Evolutionary conservation across 805 yeast species (phyloP), one percentile per base, ranked within the genome.

Genomic region (Clavispora asparagi): DNA sequence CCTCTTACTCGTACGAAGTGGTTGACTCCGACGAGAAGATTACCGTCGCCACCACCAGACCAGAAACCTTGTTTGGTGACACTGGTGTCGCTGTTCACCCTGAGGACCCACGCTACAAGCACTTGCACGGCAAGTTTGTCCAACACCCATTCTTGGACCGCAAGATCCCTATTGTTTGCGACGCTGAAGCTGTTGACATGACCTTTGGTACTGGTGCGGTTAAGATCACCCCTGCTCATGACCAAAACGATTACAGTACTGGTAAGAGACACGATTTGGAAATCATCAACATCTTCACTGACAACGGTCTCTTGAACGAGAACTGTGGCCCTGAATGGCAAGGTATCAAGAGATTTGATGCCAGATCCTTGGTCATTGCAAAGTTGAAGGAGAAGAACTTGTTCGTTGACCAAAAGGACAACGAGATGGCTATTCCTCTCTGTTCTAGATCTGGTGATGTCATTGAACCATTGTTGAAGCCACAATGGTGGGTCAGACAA

Each of bases 141-240:
- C 67, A 81, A 56, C 98, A 94, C 71, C 98, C 99, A 51, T 87
- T 94, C 70, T 70, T 88, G 60, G 87, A 85, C 63, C 84, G 89
- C 65, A 75, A 81, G 62, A 68, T 94, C 44, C 99, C 99, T 55
- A 88, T 94, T 62, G 73, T 94, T 51, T 81, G 90, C 43, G 99
- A 94, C 65, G 64, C 83, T 35, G 96, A 88, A 69, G 94, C 97
- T 36, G 99, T 94, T 54, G 99, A 94, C 68, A 94, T 94, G 98
- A 96, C 87, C 67, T 94, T 94, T 58, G 99, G 99, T 78, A 94
- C 99, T 52, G 99, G 99, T 84, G 99, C 99, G 41, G 99, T 94
- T 52, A 94, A 94, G 73, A 94, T 94, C 65, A 94, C 99, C 12
- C 99, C 99, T 49, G 97, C 96, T 39, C 99, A 94, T 70, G 99